These are phyloP conservation scores for Tylopilus plumbeoviolaceoides DNA, from an alignment of 768 basidiomycete genomes.

Conservation along the genomic window DNA sequence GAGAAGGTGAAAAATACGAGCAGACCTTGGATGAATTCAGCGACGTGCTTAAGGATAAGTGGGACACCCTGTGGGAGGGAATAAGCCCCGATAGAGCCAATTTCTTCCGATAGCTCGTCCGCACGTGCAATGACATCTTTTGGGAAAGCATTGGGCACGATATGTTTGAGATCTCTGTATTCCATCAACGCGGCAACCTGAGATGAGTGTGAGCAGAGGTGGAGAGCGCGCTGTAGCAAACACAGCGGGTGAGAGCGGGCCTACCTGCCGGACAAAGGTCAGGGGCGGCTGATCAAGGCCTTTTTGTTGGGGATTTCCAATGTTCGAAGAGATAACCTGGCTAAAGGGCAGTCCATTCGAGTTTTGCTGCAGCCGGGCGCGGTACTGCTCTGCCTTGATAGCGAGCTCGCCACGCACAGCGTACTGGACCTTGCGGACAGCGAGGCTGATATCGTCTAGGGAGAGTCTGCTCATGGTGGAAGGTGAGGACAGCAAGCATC, in stretches of 20 bases:
- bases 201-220: background rate
- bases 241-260: conserved; percentile 15
- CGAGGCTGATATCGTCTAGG: conserved; percentile 69
- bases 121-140: conserved; percentile 82
- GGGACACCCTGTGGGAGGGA: conserved; percentile 93
- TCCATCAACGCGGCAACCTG: conserved; percentile 91
- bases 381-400: conserved; percentile 84
- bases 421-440: conserved; percentile 86
- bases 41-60: conserved; percentile 82
- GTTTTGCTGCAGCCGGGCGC: conserved; percentile 60
- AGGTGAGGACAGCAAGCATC: no score
- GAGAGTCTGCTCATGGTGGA: no score
- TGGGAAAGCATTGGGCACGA: conserved; percentile 79
- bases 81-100: conserved; percentile 93
- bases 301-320: conserved; percentile 96
- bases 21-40: conserved; percentile 83
- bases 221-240: background rate
- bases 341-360: conserved; percentile 70
- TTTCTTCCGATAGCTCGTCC: conserved; percentile 72
- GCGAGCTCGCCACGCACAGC: conserved; percentile 97
- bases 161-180: conserved; percentile 78
- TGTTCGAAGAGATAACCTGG: conserved; percentile 90
- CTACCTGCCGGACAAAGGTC: conserved; percentile 88
- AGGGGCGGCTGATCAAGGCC: conserved; percentile 91
- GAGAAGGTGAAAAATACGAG: background rate